Evolutionary conservation across 495 filamentous ascomycete genomes (phyloP), one percentile per base, ranked within the genome.

Genomic region (Neurospora sp.): DNA sequence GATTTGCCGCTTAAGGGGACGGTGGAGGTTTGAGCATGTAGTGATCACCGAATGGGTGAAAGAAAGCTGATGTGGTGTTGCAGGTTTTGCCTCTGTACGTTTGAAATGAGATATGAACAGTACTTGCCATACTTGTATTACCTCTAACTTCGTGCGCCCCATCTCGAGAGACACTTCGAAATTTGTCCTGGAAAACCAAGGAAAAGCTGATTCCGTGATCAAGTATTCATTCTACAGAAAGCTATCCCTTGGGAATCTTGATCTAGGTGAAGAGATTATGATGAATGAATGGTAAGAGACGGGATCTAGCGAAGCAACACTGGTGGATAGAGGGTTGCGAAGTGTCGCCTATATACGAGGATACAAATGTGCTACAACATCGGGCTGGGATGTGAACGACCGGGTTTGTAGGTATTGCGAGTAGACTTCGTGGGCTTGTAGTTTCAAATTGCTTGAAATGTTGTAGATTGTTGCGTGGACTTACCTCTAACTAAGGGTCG

Each of bases 1-100:
- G 86, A 89, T 74, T 80, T 93, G 78, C 89, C 86, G 38, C 82
- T 92, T 2, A 78, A 81, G 46, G 86, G 86, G 38, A 82, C 70
- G 71, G 23, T 80, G 23, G 59, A 42, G 4, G 75, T 79, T 69
- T 77, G 40, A 78, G 5, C 10, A 0, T 27, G 48, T 14, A 46
- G 44, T 20, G 3, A 4, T 46, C 8, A 46, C 4, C 4, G 9
- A 2, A 20, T 46, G 4, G 3, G 1, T 2, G 31, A 35, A n/a
- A 2, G 4, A 20, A 4, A 48, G n/a, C 44, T 20, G n/a, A 48
- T 48, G 44, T 20, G 8, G n/a, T 46, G 16, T 42, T 42, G 44
- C 44, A 10, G 8, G n/a, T 10, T 48, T 48, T 48, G 44, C 44
- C n/a, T 48, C n/a, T 23, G 4, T 2, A 20, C 4, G 8, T 20